Conservation (phyloP, 495 filamentous ascomycete genomes). For the Evernia prunastri region DNA sequence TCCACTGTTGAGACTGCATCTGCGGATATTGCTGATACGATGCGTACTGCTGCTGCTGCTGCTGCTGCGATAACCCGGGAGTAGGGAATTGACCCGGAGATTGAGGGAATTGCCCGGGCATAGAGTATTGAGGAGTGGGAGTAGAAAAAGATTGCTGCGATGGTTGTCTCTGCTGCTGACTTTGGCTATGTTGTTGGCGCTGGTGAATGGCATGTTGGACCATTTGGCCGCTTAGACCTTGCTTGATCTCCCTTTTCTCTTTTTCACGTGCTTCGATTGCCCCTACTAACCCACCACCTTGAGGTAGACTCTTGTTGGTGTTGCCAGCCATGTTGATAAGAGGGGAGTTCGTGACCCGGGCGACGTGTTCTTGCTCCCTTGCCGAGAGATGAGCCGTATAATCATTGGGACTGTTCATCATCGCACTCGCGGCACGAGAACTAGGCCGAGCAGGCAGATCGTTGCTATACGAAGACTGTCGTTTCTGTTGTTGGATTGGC, state of each 20-base stretch:
- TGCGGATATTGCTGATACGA: slow-evolving; percentile 21
- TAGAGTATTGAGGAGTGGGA: slow-evolving; percentile 24
- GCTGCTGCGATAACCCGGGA: slow-evolving; percentile 9
- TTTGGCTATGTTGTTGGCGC: slow-evolving; percentile 54
- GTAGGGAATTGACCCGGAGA: slow-evolving; percentile 19
- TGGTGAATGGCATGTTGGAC: slow-evolving; percentile 76
- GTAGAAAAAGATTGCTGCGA: slow-evolving; percentile 37
- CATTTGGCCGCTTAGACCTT: slow-evolving; percentile 63
- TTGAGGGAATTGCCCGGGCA: slow-evolving; percentile 26
- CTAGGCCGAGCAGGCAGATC: slow-evolving; percentile 44
- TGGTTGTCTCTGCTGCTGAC: slow-evolving; percentile 39
- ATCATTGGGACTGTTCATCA: slow-evolving; percentile 43
- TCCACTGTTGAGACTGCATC: slow-evolving; percentile 24
- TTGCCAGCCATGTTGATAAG: slow-evolving; percentile 63
- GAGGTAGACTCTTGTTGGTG: slow-evolving; percentile 38
- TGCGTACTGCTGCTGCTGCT: slow-evolving; percentile 22
- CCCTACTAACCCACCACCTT: slow-evolving; percentile 59
- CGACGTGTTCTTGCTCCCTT: slow-evolving; percentile 89
- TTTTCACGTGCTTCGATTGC: slow-evolving; percentile 70
- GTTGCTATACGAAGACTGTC: slow-evolving; percentile 31
- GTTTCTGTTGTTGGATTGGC: slow-evolving; percentile 33
- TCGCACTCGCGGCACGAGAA: slow-evolving; percentile 42
- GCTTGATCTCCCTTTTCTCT: slow-evolving; percentile 64
- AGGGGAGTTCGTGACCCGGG: slow-evolving; percentile 76
- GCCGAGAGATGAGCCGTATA: slow-evolving; percentile 69